These are phyloP conservation scores for Aspergillus sp. DNA, from an alignment of 2,329 filamentous ascomycete genomes.

Conservation along the genomic window DNA sequence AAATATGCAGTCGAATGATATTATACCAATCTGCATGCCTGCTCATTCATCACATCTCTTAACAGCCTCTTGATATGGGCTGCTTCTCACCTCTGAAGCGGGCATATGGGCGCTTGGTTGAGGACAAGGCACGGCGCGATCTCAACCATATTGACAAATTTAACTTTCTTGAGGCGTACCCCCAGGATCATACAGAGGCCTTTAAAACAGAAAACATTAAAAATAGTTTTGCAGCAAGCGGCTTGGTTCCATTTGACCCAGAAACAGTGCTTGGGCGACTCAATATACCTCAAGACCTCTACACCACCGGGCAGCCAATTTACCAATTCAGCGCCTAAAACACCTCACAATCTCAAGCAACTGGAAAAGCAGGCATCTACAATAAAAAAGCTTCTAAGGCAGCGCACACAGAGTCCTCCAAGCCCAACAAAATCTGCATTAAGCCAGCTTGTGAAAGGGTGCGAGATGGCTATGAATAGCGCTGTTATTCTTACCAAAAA, in stretches of 20 bases:
- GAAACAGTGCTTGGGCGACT: conserved; percentile 2
- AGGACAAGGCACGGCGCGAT: too few relatives aligned
- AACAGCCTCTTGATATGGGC: too few relatives aligned
- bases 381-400: conserved; percentile 3
- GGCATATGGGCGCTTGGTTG: too few relatives aligned
- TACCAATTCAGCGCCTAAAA: conserved; percentile 2
- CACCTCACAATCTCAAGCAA: not conserved
- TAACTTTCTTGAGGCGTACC: too few relatives aligned
- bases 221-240: conserved; percentile 4
- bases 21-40: not conserved
- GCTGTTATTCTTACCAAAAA: not conserved
- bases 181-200: not conserved
- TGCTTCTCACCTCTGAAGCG: too few relatives aligned
- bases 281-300: conserved; percentile 4
- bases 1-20: conserved; percentile 1
- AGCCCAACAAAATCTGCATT: not conserved
- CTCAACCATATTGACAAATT: too few relatives aligned
- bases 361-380: conserved; percentile 2
- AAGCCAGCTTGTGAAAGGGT: not conserved
- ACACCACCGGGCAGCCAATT: not conserved
- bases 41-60: too few relatives aligned
- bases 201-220: conserved; percentile 4
- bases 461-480: not conserved
- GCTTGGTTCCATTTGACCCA: conserved; percentile 2
- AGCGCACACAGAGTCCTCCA: conserved; percentile 3